Percentiles rank a stretch among this genome's conserved stretches.
Evolutionary conservation across 371 early-diverging fungal genomes (phyloP).

Genomic region (Apophysomyces trapeziformis): DNA sequence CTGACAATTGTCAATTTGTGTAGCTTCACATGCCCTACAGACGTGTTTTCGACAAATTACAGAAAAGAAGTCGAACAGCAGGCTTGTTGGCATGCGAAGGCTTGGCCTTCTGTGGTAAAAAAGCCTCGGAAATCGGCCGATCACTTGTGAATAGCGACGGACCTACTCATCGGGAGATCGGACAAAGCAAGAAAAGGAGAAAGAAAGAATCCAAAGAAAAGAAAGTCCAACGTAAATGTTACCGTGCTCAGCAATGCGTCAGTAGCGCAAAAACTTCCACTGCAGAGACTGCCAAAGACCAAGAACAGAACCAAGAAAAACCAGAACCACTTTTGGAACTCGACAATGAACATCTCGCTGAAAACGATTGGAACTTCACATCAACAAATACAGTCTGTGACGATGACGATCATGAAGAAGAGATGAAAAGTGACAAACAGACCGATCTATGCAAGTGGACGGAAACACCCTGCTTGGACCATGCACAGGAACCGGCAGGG

Average conservation of each 20-base stretch:
- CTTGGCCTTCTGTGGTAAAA: neutral
- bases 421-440: too few species aligned
- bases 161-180: neutral
- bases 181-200: conserved; percentile 2
- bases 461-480: neutral
- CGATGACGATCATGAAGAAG: too few species aligned
- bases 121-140: conserved; percentile 7
- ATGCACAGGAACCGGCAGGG: neutral
- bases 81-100: neutral
- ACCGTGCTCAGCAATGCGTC: neutral
- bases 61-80: neutral
- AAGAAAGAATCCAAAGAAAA: neutral
- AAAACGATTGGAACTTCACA: too few species aligned
- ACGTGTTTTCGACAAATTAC: neutral
- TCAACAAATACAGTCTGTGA: too few species aligned
- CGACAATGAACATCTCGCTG: too few species aligned
- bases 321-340: too few species aligned
- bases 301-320: neutral
- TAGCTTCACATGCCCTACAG: conserved; percentile 10
- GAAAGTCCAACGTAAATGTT: neutral
- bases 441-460: too few species aligned
- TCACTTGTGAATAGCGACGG: neutral
- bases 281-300: neutral
- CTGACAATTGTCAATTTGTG: conserved; percentile 6
- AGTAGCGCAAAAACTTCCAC: neutral